Base-by-base conservation (phyloP, 108 stramenopile genomes). In the Skeletonema marinoi region DNA sequence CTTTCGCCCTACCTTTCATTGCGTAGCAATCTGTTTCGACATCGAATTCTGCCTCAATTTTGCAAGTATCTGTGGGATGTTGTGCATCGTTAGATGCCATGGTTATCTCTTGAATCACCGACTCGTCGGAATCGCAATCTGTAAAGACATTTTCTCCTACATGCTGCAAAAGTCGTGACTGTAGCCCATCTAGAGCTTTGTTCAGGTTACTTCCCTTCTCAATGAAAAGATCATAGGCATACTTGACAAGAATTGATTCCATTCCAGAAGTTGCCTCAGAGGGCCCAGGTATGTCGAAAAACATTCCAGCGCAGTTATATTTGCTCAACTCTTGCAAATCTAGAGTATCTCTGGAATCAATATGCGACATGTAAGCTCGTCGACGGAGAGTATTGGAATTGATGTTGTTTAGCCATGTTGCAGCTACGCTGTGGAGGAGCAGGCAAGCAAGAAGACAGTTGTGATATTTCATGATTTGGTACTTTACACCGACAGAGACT, bases 281-380 rank as follows among this genome's bases (percentile, higher is more conserved):
- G 2, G 46, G 46, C 19, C 68, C 62, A 16, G 54, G 6, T 48
- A 62, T 56, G 60, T 65, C 68, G 8, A 65, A 35, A 33, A 65
- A 68, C 48, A 77, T 64, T 17, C 68, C 68, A 3, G 62, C 76
- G 30, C 76, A 77, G 46, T 70, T 70, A 31, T 77, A 77, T n/a
- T 51, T 69, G 46, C 64, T 12, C 56, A 39, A 63, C 36, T 61
- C 35, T 41, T 62, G 50, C 35, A 46, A 35, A 56, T 63, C 61
- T 5, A 63, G 68, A 35, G 25, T 63, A 60, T 77, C 68, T 25
- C 63, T 77, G 17, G 75, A 69, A 6, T 38, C 51, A 19, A 66
- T 29, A 19, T 65, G 6, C 3, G 13, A 10, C 56, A 30, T 38
- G 14, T 21, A 60, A 60, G 46, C 58, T 71, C 70, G 35, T 60